A percentile compares a stretch with the other conserved stretches of the same genome.
These are phyloP conservation scores for Ophiostoma tasmaniense DNA, from an alignment of 2,329 filamentous ascomycete species.

Conservation along the genomic window DNA sequence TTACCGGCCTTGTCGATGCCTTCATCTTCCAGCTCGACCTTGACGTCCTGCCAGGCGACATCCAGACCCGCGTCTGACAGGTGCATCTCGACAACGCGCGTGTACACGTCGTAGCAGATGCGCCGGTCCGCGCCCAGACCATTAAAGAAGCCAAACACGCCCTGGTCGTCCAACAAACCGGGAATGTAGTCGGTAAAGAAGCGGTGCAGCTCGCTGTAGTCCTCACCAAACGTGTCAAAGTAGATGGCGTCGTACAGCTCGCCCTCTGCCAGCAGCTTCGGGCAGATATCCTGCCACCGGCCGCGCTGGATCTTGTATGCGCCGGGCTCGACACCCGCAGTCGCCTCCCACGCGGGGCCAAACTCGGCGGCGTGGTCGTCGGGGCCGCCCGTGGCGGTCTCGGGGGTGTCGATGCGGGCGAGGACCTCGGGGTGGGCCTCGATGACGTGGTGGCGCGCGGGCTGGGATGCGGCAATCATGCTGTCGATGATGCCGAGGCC, in stretches of 20 bases:
- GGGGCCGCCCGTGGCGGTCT: slow-evolving; percentile 30
- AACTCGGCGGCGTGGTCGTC: slow-evolving; percentile 35
- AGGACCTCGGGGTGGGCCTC: slow-evolving; percentile 77
- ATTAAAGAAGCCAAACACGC: slow-evolving; percentile 81
- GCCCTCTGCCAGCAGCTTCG: slow-evolving; percentile 56
- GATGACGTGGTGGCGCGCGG: slow-evolving; percentile 69
- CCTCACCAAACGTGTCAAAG: slow-evolving; percentile 96
- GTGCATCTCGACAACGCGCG: slow-evolving; percentile 84
- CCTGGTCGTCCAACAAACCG: slow-evolving; percentile 60
- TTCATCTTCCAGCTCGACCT: slow-evolving; percentile 62
- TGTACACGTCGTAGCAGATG: slow-evolving; percentile 95
- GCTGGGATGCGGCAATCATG: slow-evolving; percentile 61
- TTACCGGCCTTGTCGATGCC: slow-evolving; percentile 56
- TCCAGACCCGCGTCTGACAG: slow-evolving; percentile 82
- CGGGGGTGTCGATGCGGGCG: slow-evolving; percentile 47
- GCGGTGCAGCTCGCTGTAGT: slow-evolving; percentile 72
- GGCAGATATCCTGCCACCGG: slow-evolving; percentile 73
- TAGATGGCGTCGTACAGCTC: slow-evolving; percentile 81
- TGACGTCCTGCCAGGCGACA: slow-evolving; percentile 72
- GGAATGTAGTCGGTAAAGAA: slow-evolving; percentile 89
- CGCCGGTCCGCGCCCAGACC: slow-evolving; percentile 85
- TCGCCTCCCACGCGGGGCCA: slow-evolving; percentile 46
- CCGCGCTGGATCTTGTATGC: slow-evolving; percentile 67
- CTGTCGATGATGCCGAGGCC: slow-evolving; percentile 84
- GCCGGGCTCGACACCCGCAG: slow-evolving; percentile 45